Evolutionary conservation across 305 asterid genomes (phyloP).

Genomic region (Rubia peregrina): DNA sequence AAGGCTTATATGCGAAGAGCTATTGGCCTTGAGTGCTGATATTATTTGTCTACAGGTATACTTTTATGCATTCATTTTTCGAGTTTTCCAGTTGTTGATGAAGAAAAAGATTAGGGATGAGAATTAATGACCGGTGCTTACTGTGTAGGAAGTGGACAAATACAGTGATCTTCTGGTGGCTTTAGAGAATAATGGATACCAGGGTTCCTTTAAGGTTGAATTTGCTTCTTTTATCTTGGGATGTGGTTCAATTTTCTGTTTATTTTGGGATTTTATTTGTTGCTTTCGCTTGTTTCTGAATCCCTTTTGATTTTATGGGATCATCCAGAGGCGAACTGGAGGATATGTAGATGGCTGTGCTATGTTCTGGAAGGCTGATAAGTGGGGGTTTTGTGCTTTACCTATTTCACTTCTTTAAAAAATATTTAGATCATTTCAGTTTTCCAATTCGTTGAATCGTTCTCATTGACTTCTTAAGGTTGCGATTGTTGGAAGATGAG

Average conservation of each 20-base stretch:
- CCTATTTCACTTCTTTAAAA: not conserved
- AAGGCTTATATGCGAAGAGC: conserved; percentile 28
- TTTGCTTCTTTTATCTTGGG: not conserved
- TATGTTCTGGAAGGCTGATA: conserved; percentile 30
- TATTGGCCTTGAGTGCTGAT: conserved; percentile 27
- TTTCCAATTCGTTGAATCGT: not conserved
- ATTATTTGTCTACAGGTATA: conserved; percentile 32
- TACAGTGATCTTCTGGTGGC: conserved; percentile 24
- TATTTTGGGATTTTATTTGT: not conserved
- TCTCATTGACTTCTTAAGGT: conserved; percentile 16
- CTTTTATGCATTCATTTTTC: not conserved
- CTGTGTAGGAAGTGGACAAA: conserved; percentile 34
- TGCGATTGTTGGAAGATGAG: conserved; percentile 28
- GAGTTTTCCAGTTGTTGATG: not conserved
- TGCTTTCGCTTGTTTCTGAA: conserved; percentile 1
- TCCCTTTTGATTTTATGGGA: not conserved
- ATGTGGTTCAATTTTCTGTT: not conserved
- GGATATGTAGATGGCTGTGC: conserved; percentile 33
- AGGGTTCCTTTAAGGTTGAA: conserved; percentile 28
- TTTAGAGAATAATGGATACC: conserved; percentile 30
- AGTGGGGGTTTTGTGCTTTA: conserved; percentile 15
- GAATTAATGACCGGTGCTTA: not conserved
- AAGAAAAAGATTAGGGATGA: not conserved
- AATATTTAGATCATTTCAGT: not conserved
- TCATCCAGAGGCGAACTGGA: conserved; percentile 34